Percentiles rank a stretch among this genome's conserved stretches.
phyloP scores from a whole-genome alignment of 768 basidiomycete genomes.

The Baorangia bicolor region DNA sequence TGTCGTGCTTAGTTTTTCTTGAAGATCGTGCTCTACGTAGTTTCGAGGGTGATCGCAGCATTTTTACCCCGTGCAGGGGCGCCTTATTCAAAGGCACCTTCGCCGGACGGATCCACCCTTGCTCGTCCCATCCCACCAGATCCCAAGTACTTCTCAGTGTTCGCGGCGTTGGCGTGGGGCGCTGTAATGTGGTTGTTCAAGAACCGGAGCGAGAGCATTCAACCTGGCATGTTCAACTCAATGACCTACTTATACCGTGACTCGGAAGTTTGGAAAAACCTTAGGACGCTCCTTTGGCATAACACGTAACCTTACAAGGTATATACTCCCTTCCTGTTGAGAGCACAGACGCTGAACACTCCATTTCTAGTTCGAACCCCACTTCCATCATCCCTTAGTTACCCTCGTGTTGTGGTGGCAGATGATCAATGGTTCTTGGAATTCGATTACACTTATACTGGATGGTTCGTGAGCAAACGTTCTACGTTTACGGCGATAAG shows the following conservation, averaged over 20 bases:
- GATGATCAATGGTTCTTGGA: constrained; percentile 50
- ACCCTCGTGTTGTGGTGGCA: constrained; percentile 28
- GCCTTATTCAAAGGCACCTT: constrained; percentile 48
- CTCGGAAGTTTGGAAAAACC: constrained; percentile 80
- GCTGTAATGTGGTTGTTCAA: constrained; percentile 96
- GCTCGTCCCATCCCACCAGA: constrained; percentile 81
- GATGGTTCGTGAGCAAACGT: constrained; percentile 6
- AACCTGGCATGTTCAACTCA: constrained; percentile 94
- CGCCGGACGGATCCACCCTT: constrained; percentile 40
- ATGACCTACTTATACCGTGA: constrained; percentile 96
- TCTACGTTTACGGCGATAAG: background rate
- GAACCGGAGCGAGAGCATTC: constrained; percentile 84
- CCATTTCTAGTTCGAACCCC: constrained; percentile 3
- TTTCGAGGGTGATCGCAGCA: constrained; percentile 87
- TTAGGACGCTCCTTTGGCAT: constrained; percentile 89
- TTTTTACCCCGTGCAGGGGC: constrained; percentile 78
- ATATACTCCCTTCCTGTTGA: background rate
- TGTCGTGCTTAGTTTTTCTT: no score
- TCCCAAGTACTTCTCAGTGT: constrained; percentile 78
- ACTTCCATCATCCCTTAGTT: constrained; percentile 13
- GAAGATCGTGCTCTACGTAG: constrained; percentile 95
- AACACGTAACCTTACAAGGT: constrained; percentile 53
- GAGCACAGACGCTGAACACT: background rate
- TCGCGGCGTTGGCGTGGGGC: constrained; percentile 91
- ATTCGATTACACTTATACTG: constrained; percentile 66